Percentiles rank a stretch among this genome's conserved stretches.
Conservation (phyloP, 805 yeast species). For the Ogataea polymorpha region DNA sequence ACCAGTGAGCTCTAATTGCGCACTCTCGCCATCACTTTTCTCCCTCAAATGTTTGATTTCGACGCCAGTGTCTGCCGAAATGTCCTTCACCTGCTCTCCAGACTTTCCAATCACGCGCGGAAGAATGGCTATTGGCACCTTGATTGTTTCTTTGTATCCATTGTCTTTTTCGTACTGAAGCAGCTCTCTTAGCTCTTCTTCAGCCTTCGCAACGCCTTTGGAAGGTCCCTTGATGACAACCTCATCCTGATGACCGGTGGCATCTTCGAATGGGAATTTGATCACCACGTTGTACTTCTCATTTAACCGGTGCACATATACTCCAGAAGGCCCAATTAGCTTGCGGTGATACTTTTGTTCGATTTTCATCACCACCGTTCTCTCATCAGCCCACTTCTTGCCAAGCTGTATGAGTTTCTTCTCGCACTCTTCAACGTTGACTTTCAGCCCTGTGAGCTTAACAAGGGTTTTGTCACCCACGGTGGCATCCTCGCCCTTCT, state of each 20-base stretch:
- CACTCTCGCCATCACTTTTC: slow-evolving; percentile 44
- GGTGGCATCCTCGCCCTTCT: slow-evolving; percentile 46
- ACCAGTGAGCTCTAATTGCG: slow-evolving; percentile 72
- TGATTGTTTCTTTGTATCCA: slow-evolving; percentile 61
- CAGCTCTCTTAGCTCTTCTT: slow-evolving; percentile 79
- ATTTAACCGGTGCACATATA: slow-evolving; percentile 77
- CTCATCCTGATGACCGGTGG: slow-evolving; percentile 51
- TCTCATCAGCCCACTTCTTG: slow-evolving; percentile 81
- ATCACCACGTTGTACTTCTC: slow-evolving; percentile 83
- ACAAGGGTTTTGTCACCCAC: slow-evolving; percentile 46
- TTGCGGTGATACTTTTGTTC: slow-evolving; percentile 78
- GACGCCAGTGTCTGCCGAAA: slow-evolving; percentile 66
- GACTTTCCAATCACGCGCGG: slow-evolving; percentile 85
- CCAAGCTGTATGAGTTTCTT: slow-evolving; percentile 54
- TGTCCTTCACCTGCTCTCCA: slow-evolving; percentile 80
- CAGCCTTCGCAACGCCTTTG: slow-evolving; percentile 78
- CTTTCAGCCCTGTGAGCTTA: slow-evolving; percentile 70
- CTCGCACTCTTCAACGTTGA: slow-evolving; percentile 72
- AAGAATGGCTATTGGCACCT: slow-evolving; percentile 71
- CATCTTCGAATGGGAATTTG: slow-evolving; percentile 61
- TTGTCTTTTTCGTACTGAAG: slow-evolving; percentile 84
- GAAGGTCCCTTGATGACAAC: slow-evolving; percentile 84
- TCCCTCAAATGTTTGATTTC: slow-evolving; percentile 48
- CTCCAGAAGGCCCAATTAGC: slow-evolving; percentile 81
- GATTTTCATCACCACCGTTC: slow-evolving; percentile 57